Evolutionary conservation across 495 filamentous ascomycete species (phyloP), one percentile per base, ranked within the genome.

Genomic region (Aspergillus biplanus): DNA sequence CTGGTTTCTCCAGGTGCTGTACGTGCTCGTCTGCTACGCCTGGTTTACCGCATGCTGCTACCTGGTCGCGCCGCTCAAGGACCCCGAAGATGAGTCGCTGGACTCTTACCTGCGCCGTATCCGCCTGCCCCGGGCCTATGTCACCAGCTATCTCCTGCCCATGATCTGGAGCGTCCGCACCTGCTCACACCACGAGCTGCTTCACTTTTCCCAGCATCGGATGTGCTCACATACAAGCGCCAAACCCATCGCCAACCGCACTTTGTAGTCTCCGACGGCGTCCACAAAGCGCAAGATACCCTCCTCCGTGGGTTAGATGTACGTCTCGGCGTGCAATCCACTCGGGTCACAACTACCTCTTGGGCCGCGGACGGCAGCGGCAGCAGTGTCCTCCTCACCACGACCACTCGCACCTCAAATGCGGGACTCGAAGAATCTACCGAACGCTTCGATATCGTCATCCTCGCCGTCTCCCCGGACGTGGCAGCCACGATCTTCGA

Each of bases 131-230:
- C 61, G 62, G 3, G 73, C 73, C 31, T 80, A 80, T 50, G 66
- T 75, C 44, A 65, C 58, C 7, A 65, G 70, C 42, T 85, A 84
- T 53, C 67, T 85, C 8, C 73, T 85, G 6, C 83, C 82, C 4
- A 69, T 84, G 31, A 78, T 86, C 33, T 78, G 78, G 12, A 77
- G 77, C 16, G 81, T 83, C 5, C 69, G 73, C 7, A 85, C 83
- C 21, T 86, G 82, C 57, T 72, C 80, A 5, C 82, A 83, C 16
- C 61, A 75, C 1, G 69, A 71, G 21, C 62, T 86, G 0, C 69
- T 85, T n/a, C 58, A 66, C 13, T 85, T 81, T 56, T 82, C 82
- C 0, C n/a, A n/a, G 82, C 82, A 1, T 65, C 62, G 8, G 83
- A 85, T 63, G 61, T 83, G 31, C 61, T 80, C 15, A 73, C 71